Evolutionary conservation across 2,329 filamentous ascomycete genomes (phyloP), one percentile per base, ranked within the genome.

Genomic region (Ophiocordyceps camponoti-floridani): DNA sequence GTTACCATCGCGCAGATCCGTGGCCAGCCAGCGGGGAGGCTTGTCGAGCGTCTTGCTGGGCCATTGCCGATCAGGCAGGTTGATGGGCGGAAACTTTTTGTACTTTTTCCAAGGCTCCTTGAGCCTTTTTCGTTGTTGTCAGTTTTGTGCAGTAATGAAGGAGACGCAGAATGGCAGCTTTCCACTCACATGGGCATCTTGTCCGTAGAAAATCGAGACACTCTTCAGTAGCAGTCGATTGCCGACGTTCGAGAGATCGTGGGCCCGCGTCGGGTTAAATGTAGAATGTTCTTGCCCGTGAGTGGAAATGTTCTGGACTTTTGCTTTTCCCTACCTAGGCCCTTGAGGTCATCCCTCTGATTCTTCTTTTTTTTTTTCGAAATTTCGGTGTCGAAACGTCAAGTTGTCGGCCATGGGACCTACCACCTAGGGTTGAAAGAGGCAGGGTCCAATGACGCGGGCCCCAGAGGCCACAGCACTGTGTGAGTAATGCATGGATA

Each of bases 11-110:
- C 89, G 73, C 44, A 61, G 55, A 53, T 91, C 84, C 38, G 86
- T 93, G 41, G 84, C 82, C 58, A 95, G 77, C 88, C 88, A 96
- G 56, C 89, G 74, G 33, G 87, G 88, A 43, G 88, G 75, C 66
- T 88, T 91, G 56, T 84, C 76, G 55, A 95, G 74, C 38, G 74
- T 77, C 67, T 84, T 88, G 58, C 73, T 75, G 11, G 87, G 87
- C 87, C 87, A 94, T 82, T 83, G 76, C 35, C 82, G 72, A 60
- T 85, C 69, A 27, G 78, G 75, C 38, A 86, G 67, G 56, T 82
- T 63, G 45, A 62, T 40, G 23, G 59, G 52, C 54, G 70, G 69
- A 60, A 86, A 87, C 44, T 67, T 66, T 62, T 73, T 78, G 70
- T 88, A 88, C 62, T 88, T 88, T 54, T 70, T 80, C 53, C 74